Percentiles rank a stretch among this genome's conserved stretches.
Conservation (phyloP, 2,329 filamentous ascomycete species). For the Penicillium sp. region DNA sequence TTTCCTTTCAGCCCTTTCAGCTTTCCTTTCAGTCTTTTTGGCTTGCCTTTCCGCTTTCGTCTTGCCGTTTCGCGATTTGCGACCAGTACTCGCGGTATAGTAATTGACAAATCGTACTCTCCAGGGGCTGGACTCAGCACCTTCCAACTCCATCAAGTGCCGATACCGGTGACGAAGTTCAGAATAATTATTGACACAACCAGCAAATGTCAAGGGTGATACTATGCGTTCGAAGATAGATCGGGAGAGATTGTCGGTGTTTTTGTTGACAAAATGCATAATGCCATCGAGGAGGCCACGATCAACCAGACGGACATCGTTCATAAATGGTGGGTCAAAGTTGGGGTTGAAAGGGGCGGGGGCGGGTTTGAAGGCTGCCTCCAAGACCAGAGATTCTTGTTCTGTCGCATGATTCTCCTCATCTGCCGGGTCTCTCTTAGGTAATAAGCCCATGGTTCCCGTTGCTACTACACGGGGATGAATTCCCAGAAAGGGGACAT, state of each 20-base stretch:
- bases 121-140: constrained; percentile 54
- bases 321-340: constrained; percentile 73
- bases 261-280: constrained; percentile 77
- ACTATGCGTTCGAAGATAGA: constrained; percentile 72
- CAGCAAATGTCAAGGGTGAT: constrained; percentile 80
- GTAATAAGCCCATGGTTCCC: constrained; percentile 75
- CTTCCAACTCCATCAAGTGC: constrained; percentile 68
- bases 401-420: constrained; percentile 21
- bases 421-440: constrained; percentile 19
- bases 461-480: constrained; percentile 85
- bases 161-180: constrained; percentile 70
- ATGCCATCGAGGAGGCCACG: constrained; percentile 64
- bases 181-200: constrained; percentile 73
- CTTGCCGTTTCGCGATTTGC: constrained; percentile 39
- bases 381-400: constrained; percentile 21
- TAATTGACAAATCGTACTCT: constrained; percentile 79
- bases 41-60: constrained; percentile 34
- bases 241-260: constrained; percentile 67
- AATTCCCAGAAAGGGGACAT: constrained; percentile 83
- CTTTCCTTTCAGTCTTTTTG: constrained; percentile 6
- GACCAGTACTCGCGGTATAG: constrained; percentile 79
- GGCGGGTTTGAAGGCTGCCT: constrained; percentile 22
- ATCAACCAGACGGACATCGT: constrained; percentile 69
- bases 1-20: constrained; percentile 28
- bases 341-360: constrained; percentile 51